Evolutionary conservation across 805 yeast species (phyloP).

Genomic region (Wickerhamiella occidentalis): DNA sequence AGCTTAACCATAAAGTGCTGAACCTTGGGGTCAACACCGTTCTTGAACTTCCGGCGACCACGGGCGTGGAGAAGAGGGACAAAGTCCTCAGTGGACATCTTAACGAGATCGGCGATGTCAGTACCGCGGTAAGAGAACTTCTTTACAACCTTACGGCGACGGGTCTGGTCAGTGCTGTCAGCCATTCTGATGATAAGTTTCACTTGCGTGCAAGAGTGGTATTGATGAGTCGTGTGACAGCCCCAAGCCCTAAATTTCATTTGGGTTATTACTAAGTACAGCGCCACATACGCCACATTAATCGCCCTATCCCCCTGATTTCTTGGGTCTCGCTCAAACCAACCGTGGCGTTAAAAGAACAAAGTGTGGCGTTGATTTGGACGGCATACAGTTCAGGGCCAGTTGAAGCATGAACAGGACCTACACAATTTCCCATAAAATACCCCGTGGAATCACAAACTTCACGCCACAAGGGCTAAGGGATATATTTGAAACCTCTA

Average conservation of each 20-base stretch:
- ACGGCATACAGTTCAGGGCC: too few relatives aligned
- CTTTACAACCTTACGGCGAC: constrained; percentile 72
- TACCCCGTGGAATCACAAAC: neutral
- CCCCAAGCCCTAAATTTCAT: neutral
- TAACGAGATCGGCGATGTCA: constrained; percentile 86
- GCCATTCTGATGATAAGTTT: constrained; percentile 19
- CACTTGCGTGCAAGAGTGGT: constrained; percentile 8
- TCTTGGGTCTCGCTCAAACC: too few relatives aligned
- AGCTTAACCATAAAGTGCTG: constrained; percentile 93
- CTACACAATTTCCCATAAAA: constrained; percentile 1
- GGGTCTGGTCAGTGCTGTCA: constrained; percentile 26
- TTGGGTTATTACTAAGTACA: neutral
- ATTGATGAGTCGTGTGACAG: constrained; percentile 5
- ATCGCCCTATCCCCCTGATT: too few relatives aligned
- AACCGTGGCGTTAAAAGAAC: too few relatives aligned
- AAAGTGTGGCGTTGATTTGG: too few relatives aligned
- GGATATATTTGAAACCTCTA: neutral
- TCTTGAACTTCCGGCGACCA: constrained; percentile 98
- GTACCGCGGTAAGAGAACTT: constrained; percentile 98
- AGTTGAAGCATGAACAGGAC: neutral
- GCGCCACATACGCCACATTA: too few relatives aligned
- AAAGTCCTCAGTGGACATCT: constrained; percentile 92
- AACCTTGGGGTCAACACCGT: constrained; percentile 93
- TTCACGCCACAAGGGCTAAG: constrained; percentile 6
- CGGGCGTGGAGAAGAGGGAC: constrained; percentile 94